These are phyloP conservation scores for Blastocystis sp. DNA, from an alignment of 352 stramenopile genomes.

Conservation along the genomic window DNA sequence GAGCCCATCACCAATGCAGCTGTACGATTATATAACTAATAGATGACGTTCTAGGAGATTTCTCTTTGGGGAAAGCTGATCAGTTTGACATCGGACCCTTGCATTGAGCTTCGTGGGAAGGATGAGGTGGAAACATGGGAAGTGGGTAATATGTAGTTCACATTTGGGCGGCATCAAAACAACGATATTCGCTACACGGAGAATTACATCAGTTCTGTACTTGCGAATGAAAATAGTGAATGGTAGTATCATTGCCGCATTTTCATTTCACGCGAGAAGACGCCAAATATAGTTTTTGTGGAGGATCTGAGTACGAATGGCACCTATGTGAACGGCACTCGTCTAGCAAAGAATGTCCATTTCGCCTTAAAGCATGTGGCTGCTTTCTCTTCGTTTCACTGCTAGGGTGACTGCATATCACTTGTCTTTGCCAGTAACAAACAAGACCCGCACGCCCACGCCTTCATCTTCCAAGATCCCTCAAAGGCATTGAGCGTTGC, in stretches of 20 bases:
- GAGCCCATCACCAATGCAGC: background rate
- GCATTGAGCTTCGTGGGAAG: conserved; percentile 35
- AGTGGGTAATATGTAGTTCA: background rate
- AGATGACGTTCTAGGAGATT: conserved; percentile 10
- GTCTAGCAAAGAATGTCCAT: conserved; percentile 42
- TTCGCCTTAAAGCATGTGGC: conserved; percentile 26
- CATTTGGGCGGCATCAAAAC: conserved; percentile 16
- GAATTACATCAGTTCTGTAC: conserved; percentile 50
- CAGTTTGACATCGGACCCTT: conserved; percentile 42
- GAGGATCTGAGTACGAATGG: conserved; percentile 45
- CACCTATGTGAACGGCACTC: conserved; percentile 49
- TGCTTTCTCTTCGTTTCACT: background rate
- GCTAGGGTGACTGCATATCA: conserved; percentile 25
- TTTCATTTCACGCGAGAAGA: background rate
- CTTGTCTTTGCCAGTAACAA: background rate
- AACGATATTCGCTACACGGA: conserved; percentile 30
- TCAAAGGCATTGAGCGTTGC: conserved; percentile 2
- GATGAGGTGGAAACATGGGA: background rate
- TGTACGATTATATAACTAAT: background rate
- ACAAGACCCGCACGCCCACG: background rate
- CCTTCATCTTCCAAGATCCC: conserved; percentile 53
- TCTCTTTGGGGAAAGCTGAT: conserved; percentile 44
- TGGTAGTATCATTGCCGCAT: conserved; percentile 34
- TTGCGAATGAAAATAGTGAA: background rate
- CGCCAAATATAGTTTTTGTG: conserved; percentile 5